These are phyloP conservation scores for Penicillium canescens DNA, from an alignment of 495 filamentous ascomycete genomes.

Conservation along the genomic window DNA sequence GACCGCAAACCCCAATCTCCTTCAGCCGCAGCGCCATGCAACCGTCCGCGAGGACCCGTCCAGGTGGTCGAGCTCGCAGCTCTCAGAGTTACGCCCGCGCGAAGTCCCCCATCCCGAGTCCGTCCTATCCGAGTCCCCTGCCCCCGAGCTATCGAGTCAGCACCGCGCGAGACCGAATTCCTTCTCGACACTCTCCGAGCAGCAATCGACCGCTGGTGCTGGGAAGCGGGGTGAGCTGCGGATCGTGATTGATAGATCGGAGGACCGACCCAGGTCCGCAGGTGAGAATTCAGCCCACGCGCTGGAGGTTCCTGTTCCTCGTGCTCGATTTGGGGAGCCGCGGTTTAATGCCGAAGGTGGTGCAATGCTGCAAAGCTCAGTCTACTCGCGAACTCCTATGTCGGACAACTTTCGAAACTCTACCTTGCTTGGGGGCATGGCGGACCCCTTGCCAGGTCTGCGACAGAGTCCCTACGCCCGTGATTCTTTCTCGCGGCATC, in stretches of 20 bases:
- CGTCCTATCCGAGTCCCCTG: slow-evolving; percentile 24
- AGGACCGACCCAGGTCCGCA: slow-evolving; percentile 66
- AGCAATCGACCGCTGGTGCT: slow-evolving; percentile 33
- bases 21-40: slow-evolving; percentile 25
- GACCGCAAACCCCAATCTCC: slow-evolving; percentile 37
- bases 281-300: slow-evolving; percentile 54
- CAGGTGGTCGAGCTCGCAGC: slow-evolving; percentile 49
- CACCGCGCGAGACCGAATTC: slow-evolving; percentile 59
- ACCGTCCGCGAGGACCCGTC: slow-evolving; percentile 30
- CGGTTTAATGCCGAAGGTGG: slow-evolving; percentile 78
- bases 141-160: slow-evolving; percentile 23
- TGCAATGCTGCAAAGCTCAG: slow-evolving; percentile 76
- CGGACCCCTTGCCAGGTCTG: slow-evolving; percentile 20
- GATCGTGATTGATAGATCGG: slow-evolving; percentile 79
- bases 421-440: slow-evolving; percentile 32
- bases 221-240: slow-evolving; percentile 64
- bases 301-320: slow-evolving; percentile 80
- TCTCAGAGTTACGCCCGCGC: slow-evolving; percentile 45
- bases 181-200: slow-evolving; percentile 61
- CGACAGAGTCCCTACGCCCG: slow-evolving; percentile 21
- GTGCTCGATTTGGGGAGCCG: slow-evolving; percentile 81
- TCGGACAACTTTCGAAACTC: slow-evolving; percentile 57
- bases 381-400: slow-evolving; percentile 53
- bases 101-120: slow-evolving; percentile 32
- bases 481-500: slow-evolving; percentile 24